phyloP scores from a whole-genome alignment of 2,329 filamentous ascomycete species.

The Fusarium decemcellulare region DNA sequence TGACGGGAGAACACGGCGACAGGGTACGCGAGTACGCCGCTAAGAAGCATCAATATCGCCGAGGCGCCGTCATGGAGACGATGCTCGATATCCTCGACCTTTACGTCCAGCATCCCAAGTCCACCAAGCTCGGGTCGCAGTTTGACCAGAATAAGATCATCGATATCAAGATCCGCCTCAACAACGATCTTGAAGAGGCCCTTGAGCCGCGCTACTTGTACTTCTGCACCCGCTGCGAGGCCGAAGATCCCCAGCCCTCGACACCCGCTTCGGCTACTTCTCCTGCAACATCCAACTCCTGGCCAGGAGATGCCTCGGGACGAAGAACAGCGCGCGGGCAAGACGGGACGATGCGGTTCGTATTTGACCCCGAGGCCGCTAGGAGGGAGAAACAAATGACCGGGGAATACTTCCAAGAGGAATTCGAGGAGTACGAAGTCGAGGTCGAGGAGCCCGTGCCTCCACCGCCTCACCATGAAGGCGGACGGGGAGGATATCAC shows the following conservation, averaged over 20 bases:
- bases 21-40: constrained; percentile 64
- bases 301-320: constrained; percentile 53
- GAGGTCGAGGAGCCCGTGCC: constrained; percentile 79
- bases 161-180: constrained; percentile 87
- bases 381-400: constrained; percentile 78
- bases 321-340: constrained; percentile 57
- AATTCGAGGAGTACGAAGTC: constrained; percentile 82
- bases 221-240: constrained; percentile 68
- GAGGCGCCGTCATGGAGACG: constrained; percentile 76
- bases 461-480: constrained; percentile 44
- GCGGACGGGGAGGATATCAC: constrained; percentile 49
- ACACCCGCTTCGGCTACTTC: constrained; percentile 53
- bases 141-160: constrained; percentile 86
- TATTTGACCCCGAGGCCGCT: constrained; percentile 85
- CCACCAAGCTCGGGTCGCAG: constrained; percentile 80
- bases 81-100: constrained; percentile 92
- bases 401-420: constrained; percentile 77
- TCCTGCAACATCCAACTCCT: constrained; percentile 56
- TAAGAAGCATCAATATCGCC: constrained; percentile 61
- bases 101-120: constrained; percentile 86
- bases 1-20: constrained; percentile 66
- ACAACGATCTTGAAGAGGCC: constrained; percentile 81
- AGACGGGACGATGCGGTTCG: constrained; percentile 88
- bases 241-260: constrained; percentile 52
- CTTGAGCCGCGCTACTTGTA: constrained; percentile 74